These are phyloP conservation scores for Arctium minus DNA, from an alignment of 129 eudicot genomes.

Conservation along the genomic window DNA sequence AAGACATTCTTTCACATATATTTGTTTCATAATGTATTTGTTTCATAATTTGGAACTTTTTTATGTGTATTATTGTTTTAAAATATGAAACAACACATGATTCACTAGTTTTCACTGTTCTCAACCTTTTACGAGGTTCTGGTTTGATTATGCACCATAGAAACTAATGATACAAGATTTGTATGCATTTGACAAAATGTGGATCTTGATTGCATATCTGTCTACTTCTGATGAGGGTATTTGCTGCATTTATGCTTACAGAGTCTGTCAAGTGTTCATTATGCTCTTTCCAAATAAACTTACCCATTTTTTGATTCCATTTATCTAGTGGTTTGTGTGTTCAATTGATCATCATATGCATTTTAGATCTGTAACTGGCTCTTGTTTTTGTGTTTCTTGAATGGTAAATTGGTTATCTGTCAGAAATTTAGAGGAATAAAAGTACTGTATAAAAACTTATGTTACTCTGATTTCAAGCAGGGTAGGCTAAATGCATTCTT, in stretches of 20 bases:
- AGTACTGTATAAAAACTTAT: background rate
- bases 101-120: background rate
- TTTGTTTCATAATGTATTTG: no score
- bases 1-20: no score
- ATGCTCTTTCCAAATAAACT: background rate
- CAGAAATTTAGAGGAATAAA: background rate
- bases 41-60: no score
- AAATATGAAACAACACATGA: background rate
- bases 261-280: background rate
- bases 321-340: background rate
- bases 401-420: background rate
- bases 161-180: no score
- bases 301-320: background rate
- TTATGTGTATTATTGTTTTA: no score
- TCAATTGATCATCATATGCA: no score
- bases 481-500: no score
- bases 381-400: constrained; percentile 1
- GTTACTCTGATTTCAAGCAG: background rate
- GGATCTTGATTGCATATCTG: background rate
- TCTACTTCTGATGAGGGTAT: background rate
- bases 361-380: background rate
- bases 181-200: background rate
- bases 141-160: no score
- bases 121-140: background rate
- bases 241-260: background rate